phyloP scores from a whole-genome alignment of 2,329 filamentous ascomycete genomes.

The Dichotomopilus funicola region DNA sequence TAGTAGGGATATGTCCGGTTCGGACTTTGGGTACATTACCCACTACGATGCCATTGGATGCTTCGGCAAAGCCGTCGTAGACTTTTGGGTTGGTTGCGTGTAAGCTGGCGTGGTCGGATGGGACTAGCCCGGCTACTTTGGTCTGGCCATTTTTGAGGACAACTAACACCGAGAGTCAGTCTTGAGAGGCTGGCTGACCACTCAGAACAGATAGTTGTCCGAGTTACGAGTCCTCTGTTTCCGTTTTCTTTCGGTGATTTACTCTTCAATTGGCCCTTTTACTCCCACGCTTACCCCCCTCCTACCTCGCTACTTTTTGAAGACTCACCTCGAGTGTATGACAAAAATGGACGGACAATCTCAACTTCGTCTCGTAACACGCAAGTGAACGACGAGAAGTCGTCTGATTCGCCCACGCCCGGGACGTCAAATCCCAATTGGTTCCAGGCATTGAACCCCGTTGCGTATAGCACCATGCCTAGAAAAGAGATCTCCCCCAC shows the following conservation, averaged over 20 bases:
- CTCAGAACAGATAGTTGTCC: too few relatives aligned
- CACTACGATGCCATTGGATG: constrained; percentile 27
- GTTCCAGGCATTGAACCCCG: constrained; percentile 54
- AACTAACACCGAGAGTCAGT: not conserved
- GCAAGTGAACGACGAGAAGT: constrained; percentile 39
- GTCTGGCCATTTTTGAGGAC: constrained; percentile 9
- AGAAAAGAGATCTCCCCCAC: not conserved
- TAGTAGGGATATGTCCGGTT: not conserved
- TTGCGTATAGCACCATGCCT: constrained; percentile 44
- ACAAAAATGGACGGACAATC: constrained; percentile 31
- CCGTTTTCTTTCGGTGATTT: too few relatives aligned
- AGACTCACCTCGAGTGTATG: constrained; percentile 43
- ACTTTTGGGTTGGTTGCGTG: not conserved
- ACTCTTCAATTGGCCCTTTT: too few relatives aligned
- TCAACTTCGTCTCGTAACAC: constrained; percentile 34
- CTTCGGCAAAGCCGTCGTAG: constrained; percentile 21
- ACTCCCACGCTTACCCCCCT: too few relatives aligned
- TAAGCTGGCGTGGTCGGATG: constrained; percentile 12
- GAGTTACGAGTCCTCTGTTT: too few relatives aligned
- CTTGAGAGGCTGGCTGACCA: too few relatives aligned
- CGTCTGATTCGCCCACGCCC: constrained; percentile 32
- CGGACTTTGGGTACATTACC: constrained; percentile 18
- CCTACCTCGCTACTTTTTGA: not conserved
- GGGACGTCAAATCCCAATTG: constrained; percentile 40
- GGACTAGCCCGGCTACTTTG: constrained; percentile 17